Conservation (phyloP, 495 filamentous ascomycete species). For the Trichocladium antarcticum region DNA sequence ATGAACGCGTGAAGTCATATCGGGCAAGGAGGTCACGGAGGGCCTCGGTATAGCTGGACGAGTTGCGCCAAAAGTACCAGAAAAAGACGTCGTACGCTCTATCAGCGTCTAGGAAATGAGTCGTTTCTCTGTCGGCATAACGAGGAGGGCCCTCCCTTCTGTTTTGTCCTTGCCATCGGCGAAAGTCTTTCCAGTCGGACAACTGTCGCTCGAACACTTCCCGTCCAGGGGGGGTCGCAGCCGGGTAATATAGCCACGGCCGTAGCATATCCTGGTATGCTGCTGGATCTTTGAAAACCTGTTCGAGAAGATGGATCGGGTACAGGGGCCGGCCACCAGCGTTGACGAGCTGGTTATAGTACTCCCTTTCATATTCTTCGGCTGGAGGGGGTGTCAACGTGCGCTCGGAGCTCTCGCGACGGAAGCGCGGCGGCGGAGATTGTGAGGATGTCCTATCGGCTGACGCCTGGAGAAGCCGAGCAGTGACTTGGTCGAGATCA, state of each 20-base stretch:
- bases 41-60: constrained; percentile 6
- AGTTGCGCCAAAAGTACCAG: neutral
- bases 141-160: neutral
- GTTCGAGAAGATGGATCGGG: neutral
- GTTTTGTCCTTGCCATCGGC: neutral
- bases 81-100: neutral
- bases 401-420: neutral
- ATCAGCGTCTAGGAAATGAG: too few species aligned
- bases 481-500: neutral
- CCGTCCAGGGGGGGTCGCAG: neutral
- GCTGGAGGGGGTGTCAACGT: neutral
- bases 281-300: neutral
- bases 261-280: neutral
- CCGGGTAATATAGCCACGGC: neutral
- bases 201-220: neutral
- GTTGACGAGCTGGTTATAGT: neutral
- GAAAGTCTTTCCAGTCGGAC: neutral
- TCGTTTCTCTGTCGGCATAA: too few species aligned
- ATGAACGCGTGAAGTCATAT: constrained; percentile 12
- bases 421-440: neutral
- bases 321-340: neutral
- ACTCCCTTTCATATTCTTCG: neutral
- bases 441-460: too few species aligned
- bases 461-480: neutral
- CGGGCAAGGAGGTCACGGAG: constrained; percentile 6